Conservation (phyloP, 208 protist genomes). For the Endotrypanum monterogeii region DNA sequence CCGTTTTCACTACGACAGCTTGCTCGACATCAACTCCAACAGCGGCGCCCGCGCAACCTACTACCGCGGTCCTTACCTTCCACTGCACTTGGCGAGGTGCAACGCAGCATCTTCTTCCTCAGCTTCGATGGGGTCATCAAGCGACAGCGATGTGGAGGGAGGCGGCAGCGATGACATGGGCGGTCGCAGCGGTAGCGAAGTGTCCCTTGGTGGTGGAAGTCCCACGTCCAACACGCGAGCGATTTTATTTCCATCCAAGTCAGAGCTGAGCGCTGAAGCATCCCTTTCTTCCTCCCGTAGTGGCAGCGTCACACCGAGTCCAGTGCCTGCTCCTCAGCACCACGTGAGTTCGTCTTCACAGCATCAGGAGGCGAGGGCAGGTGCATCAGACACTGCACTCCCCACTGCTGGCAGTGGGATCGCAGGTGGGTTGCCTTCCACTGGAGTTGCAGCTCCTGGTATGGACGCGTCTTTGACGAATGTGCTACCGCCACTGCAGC, state of each 20-base stretch:
- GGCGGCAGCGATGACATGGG: constrained; percentile 1
- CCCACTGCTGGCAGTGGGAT: background rate
- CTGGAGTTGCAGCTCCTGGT: background rate
- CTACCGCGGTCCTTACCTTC: constrained; percentile 48
- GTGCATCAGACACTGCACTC: background rate
- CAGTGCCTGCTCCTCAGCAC: background rate
- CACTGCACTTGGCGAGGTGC: constrained; percentile 33
- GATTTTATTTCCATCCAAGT: background rate
- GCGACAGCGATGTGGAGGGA: constrained; percentile 1
- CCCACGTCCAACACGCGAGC: background rate
- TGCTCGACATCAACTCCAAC: constrained; percentile 50
- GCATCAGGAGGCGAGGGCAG: background rate
- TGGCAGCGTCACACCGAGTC: constrained; percentile 6
- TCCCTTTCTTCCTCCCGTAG: constrained; percentile 1
- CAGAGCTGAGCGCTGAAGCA: background rate
- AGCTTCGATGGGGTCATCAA: background rate
- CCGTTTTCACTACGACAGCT: constrained; percentile 25
- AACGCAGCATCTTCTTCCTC: constrained; percentile 7
- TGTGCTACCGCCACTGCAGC: background rate
- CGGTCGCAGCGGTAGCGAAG: constrained; percentile 1
- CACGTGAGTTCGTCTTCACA: background rate
- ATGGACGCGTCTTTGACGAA: background rate
- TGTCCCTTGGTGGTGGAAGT: background rate
- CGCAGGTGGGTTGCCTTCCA: background rate
- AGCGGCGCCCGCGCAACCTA: constrained; percentile 40